Evolutionary conservation across 306 rosid genomes (phyloP), one percentile per base, ranked within the genome.

Genomic region (Medicago ruthenica): DNA sequence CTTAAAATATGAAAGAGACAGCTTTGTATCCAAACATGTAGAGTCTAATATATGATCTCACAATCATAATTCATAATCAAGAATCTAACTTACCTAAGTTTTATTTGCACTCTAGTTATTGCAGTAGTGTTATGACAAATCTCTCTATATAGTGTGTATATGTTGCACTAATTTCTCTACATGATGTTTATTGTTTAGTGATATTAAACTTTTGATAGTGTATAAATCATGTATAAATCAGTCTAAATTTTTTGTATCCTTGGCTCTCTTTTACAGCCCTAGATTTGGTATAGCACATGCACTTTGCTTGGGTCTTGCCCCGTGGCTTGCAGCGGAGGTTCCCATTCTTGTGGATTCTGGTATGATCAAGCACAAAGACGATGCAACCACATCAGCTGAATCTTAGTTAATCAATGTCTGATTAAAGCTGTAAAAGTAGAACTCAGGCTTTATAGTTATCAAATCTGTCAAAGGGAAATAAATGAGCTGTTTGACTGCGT

Each of bases 321-420:
- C 99, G 4, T 96, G 99, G 99, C 96, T 96, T 72, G 99, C 99
- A 1, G 99, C 99, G 0, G 99, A 96, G 86, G 75, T 96, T 80
- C 99, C 99, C 74, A 59, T 92, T 77, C 99, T 96, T 17, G 99
- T 96, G 70, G 99, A 96, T 88, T 96, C 99, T 82, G 98, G 99
- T 61, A 90, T 92, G 97, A 87, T 96, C 78, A 96, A 96, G 97
- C 98, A 96, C 93, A 96, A 88, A 82, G 99, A 96, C 47, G 92
- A 96, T 64, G 86, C 89, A 5, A 82, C 99, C 45, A 80, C 99
- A 41, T 92, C 99, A 13, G 24, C 86, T 22, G 97, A 88, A 68
- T 83, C 93, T 51, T 92, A 95, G 90, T 75, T 68, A 54, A 75
- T 69, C 47, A 45, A 51, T 72, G 24, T 68, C 54, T 78, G 54